Percentiles rank a stretch among this genome's conserved stretches.
phyloP scores from a whole-genome alignment of 2,329 filamentous ascomycete genomes.

The Alternaria sp. region DNA sequence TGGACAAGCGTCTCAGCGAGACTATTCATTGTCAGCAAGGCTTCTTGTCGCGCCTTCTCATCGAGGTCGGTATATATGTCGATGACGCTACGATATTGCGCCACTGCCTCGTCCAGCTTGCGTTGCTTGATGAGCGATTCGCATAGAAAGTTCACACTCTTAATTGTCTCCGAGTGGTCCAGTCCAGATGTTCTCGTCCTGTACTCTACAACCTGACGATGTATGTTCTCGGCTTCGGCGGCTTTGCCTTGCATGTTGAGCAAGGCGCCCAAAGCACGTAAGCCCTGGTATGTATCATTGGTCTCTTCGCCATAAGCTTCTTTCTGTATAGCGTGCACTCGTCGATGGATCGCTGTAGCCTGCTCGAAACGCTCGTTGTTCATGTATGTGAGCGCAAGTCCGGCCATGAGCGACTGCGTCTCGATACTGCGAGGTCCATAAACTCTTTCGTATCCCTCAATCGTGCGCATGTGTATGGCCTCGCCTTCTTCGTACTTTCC shows the following conservation, averaged over 20 bases:
- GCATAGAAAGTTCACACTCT: not conserved
- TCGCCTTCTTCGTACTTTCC: not conserved
- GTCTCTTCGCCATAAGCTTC: not conserved
- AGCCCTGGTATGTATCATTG: not conserved
- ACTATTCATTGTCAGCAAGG: not conserved
- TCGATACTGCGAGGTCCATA: not conserved
- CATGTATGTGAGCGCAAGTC: not conserved
- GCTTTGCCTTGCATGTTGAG: not conserved
- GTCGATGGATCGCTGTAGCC: not conserved
- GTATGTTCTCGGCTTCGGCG: not conserved
- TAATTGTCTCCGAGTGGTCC: not conserved
- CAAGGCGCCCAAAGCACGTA: not conserved
- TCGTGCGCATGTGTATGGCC: not conserved
- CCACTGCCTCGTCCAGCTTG: not conserved
- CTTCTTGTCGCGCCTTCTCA: not conserved
- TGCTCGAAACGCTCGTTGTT: not conserved
- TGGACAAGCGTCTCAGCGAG: not conserved
- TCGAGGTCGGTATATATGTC: not conserved
- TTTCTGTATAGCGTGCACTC: not conserved
- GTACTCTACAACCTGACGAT: not conserved
- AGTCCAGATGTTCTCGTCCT: not conserved
- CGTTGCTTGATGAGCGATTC: not conserved
- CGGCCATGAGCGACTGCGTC: not conserved
- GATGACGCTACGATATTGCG: not conserved
- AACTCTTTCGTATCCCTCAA: not conserved